Conservation (phyloP, 805 yeast genomes). For the Maudiozyma pseudohumilis region DNA sequence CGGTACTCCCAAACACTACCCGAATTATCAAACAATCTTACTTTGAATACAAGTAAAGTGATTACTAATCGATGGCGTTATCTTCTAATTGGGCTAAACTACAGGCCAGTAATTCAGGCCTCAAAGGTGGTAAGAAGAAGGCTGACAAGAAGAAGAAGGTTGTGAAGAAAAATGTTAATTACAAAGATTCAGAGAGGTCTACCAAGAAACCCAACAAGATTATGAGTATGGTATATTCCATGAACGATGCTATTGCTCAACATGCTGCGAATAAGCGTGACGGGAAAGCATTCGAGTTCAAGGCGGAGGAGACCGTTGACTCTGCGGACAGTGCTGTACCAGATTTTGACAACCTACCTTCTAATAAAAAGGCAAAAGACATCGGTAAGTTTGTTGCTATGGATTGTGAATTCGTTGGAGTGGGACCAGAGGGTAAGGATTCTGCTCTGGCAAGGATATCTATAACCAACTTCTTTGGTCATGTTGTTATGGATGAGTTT, state of each 20-base stretch:
- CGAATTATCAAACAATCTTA: no score
- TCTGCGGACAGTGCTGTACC: neutral
- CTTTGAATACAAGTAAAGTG: neutral
- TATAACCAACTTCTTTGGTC: slow-evolving; percentile 74
- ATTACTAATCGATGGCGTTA: slow-evolving; percentile 19
- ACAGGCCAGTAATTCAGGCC: slow-evolving; percentile 12
- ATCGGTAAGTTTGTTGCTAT: slow-evolving; percentile 71
- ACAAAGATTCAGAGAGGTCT: neutral
- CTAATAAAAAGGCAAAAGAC: slow-evolving; percentile 28
- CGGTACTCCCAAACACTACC: no score
- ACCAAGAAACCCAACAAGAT: slow-evolving; percentile 13
- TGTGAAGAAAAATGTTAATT: neutral
- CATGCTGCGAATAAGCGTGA: slow-evolving; percentile 16
- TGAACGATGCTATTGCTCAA: slow-evolving; percentile 22
- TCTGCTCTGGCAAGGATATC: slow-evolving; percentile 82
- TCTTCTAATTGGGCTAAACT: slow-evolving; percentile 31
- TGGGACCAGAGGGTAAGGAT: slow-evolving; percentile 60
- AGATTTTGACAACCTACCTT: slow-evolving; percentile 2
- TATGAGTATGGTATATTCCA: slow-evolving; percentile 25
- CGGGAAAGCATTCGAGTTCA: slow-evolving; percentile 18
- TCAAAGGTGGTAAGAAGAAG: slow-evolving; percentile 7
- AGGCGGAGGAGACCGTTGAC: slow-evolving; percentile 1
- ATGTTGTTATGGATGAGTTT: slow-evolving; percentile 56
- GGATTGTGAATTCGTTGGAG: slow-evolving; percentile 93
- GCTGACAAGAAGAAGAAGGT: slow-evolving; percentile 4